These are phyloP conservation scores for Paraphoma sp. DNA, from an alignment of 2,329 filamentous ascomycete genomes.

Conservation along the genomic window DNA sequence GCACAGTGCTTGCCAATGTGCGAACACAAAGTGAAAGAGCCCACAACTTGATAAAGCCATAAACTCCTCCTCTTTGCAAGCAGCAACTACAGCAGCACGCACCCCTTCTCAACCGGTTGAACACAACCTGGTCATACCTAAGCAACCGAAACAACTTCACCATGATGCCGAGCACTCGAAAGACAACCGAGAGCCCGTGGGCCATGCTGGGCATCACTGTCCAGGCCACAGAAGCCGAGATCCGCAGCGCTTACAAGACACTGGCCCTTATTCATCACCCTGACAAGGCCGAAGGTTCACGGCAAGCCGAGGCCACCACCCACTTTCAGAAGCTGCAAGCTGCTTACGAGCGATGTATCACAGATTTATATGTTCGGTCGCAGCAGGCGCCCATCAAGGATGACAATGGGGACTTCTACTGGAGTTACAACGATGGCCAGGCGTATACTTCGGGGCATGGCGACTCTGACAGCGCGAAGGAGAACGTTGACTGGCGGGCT, in stretches of 20 bases:
- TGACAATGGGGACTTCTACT: background rate
- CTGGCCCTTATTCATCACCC: constrained; percentile 7
- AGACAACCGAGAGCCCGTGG: background rate
- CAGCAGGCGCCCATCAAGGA: background rate
- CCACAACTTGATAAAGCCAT: no score
- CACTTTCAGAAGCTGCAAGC: constrained; percentile 4
- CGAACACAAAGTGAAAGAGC: no score
- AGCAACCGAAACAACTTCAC: background rate
- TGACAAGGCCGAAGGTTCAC: background rate
- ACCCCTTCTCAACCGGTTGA: no score
- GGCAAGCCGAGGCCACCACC: background rate
- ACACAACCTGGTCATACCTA: no score
- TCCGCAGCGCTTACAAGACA: constrained; percentile 3
- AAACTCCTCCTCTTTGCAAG: no score
- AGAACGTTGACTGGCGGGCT: constrained; percentile 1
- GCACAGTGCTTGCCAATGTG: no score
- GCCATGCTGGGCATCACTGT: background rate
- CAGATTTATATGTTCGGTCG: background rate
- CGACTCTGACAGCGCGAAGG: background rate
- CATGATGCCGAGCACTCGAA: background rate
- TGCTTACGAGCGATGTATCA: constrained; percentile 6
- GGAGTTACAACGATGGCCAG: no score
- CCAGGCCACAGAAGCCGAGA: constrained; percentile 1
- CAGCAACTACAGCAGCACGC: no score
- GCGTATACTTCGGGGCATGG: no score